phyloP scores from a whole-genome alignment of 2,329 filamentous ascomycete genomes.

The Fusarium nanum region DNA sequence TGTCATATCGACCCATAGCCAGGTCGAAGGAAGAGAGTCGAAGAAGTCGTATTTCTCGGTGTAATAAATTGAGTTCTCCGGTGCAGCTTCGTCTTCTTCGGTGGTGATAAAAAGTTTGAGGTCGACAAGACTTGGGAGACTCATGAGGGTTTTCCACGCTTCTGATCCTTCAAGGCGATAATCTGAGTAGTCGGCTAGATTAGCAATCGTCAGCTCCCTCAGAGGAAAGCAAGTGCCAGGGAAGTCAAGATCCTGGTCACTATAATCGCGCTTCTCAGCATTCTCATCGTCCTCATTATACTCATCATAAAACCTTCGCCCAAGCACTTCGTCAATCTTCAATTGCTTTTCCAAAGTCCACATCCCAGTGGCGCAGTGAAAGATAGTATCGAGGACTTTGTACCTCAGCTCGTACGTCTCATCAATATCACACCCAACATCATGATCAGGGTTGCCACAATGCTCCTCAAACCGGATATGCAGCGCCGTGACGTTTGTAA shows the following conservation, averaged over 20 bases:
- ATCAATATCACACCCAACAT: rapidly evolving
- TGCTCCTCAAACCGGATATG: constrained; percentile 20
- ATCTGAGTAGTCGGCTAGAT: constrained; percentile 30
- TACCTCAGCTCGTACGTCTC: constrained; percentile 25
- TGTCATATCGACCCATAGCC: constrained; percentile 32
- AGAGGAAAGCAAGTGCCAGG: neutral
- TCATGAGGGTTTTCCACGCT: constrained; percentile 14
- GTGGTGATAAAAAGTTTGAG: constrained; percentile 6
- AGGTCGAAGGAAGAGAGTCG: constrained; percentile 31
- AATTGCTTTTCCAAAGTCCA: constrained; percentile 26
- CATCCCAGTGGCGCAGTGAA: constrained; percentile 23
- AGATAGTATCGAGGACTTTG: constrained; percentile 29
- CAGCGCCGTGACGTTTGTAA: neutral
- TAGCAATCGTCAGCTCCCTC: constrained; percentile 21
- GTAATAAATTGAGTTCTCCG: neutral
- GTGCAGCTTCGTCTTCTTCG: neutral
- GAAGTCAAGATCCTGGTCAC: neutral
- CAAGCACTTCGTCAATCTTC: neutral
- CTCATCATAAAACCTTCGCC: neutral
- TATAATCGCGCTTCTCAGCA: neutral
- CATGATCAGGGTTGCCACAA: neutral
- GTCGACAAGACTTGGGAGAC: neutral
- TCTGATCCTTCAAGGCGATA: neutral
- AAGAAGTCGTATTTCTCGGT: constrained; percentile 38
- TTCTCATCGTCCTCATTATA: no score